Conservation (phyloP, 2,329 filamentous ascomycete genomes). For the Exophiala alcalophila region DNA sequence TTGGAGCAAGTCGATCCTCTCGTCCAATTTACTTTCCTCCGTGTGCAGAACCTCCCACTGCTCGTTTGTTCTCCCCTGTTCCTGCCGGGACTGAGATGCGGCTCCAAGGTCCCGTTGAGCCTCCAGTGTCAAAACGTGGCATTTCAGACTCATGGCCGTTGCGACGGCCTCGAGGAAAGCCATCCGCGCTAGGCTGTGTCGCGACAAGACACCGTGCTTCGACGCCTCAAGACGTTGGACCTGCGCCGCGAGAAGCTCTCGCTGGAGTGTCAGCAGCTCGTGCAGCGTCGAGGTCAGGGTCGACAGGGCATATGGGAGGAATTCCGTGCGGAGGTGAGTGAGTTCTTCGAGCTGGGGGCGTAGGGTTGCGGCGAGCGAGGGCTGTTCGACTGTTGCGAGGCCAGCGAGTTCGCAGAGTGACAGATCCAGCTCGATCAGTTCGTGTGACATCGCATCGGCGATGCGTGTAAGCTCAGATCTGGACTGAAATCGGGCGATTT, state of each 20-base stretch:
- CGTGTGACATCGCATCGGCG: conserved; percentile 1
- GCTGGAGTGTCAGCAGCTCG: conserved; percentile 13
- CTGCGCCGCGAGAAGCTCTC: conserved; percentile 6
- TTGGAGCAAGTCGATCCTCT: conserved; percentile 33
- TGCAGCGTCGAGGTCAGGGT: conserved; percentile 6
- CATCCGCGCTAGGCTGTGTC: conserved; percentile 15
- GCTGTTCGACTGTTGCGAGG: neutral
- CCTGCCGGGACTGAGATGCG: conserved; percentile 39
- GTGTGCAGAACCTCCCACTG: conserved; percentile 34
- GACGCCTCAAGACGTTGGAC: conserved; percentile 24
- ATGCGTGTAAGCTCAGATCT: too few relatives aligned
- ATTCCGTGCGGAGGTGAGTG: conserved; percentile 4
- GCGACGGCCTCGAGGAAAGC: conserved; percentile 24
- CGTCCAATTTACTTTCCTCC: conserved; percentile 39
- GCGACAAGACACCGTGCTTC: conserved; percentile 26
- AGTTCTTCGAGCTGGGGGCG: conserved; percentile 6
- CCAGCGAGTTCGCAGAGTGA: conserved; percentile 3
- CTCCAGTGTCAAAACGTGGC: conserved; percentile 20
- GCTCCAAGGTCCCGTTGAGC: conserved; percentile 38
- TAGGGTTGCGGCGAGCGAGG: conserved; percentile 3
- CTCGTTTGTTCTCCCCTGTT: conserved; percentile 36
- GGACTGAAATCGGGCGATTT: too few relatives aligned
- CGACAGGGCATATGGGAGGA: conserved; percentile 8
- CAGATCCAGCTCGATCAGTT: conserved; percentile 9
- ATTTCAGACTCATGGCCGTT: conserved; percentile 26